Conservation (phyloP, 1,284 basidiomycete species). For the Papiliotrema flavescens region DNA sequence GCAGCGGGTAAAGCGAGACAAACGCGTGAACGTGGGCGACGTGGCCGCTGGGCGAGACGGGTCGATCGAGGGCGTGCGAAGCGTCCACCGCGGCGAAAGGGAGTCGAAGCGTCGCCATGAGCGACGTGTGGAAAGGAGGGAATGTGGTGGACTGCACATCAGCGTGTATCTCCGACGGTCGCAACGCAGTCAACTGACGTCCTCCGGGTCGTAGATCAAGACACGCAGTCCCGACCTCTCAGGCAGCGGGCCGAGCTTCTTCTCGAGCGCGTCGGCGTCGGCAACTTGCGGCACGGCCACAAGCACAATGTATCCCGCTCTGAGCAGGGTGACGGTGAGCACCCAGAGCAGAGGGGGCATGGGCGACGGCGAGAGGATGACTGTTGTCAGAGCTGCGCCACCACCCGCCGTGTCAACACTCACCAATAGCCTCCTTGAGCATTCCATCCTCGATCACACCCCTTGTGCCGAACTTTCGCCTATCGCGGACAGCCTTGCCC, state of each 20-base stretch:
- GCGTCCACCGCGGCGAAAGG: slow-evolving; percentile 36
- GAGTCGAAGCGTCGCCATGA: slow-evolving; percentile 44
- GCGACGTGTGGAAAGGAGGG: slow-evolving; percentile 46
- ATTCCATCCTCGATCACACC: slow-evolving; percentile 44
- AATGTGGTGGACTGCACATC: slow-evolving; percentile 34
- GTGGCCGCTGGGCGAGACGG: slow-evolving; percentile 35
- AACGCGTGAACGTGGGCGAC: slow-evolving; percentile 44
- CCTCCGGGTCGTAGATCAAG: slow-evolving; percentile 46
- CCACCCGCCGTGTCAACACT: slow-evolving; percentile 4
- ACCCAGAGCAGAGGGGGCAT: slow-evolving; percentile 40
- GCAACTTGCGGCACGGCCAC: slow-evolving; percentile 43
- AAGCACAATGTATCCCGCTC: slow-evolving; percentile 47
- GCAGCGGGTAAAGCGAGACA: slow-evolving; percentile 44
- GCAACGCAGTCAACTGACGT: slow-evolving; percentile 22
- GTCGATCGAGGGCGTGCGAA: slow-evolving; percentile 30
- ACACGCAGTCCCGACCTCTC: slow-evolving; percentile 43
- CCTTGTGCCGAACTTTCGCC: slow-evolving; percentile 22
- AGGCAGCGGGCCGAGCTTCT: slow-evolving; percentile 34
- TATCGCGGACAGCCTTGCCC: slow-evolving; percentile 2
- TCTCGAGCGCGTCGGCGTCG: slow-evolving; percentile 46
- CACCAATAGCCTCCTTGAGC: slow-evolving; percentile 46
- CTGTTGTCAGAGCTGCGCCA: slow-evolving; percentile 7
- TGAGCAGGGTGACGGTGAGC: slow-evolving; percentile 39
- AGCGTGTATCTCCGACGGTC: neutral
- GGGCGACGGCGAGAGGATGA: slow-evolving; percentile 43